Base-by-base conservation (phyloP, 2,329 filamentous ascomycete species). In the Cadophora luteo-olivacea region DNA sequence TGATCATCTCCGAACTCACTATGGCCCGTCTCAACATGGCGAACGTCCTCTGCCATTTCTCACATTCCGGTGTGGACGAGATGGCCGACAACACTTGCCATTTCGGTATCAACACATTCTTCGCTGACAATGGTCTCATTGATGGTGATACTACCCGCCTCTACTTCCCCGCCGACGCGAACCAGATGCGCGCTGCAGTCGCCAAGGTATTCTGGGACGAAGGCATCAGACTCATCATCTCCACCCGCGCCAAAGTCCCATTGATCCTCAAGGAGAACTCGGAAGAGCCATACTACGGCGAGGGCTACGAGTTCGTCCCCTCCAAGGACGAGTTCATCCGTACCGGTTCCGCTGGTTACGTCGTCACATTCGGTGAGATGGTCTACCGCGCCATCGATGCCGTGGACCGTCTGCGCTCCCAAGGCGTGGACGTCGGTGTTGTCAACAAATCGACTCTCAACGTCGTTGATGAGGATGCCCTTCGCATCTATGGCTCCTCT, bases 31-130 rank as follows among this genome's bases (percentile, higher is more conserved):
- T 81, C 69, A 81, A 81, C 72, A 70, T 72, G 63, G 79, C 78
- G 55, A 78, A 75, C 61, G 79, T 81, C 16, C 72, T 81, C 4
- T 80, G 77, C 0, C 79, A 81, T 69, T 80, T 81, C 69, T 80
- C 79, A 0, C 79, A 81, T 72, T 79, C 77, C 9, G 79, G 79
- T 41, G 78, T 81, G 1, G 79, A 81, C 51, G 79, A 81, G 69
- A 81, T 81, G 74, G 79, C 79, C 16, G 79, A 81, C 66, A 81
- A 81, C 69, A 81, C 79, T 1, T 81, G 79, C 73, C 79, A 81
- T 71, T 81, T 81, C 66, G 79, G 79, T 5, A 70, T 81, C 68
- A 80, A 81, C 74, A 77, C 79, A 49, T 80, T 80, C 75, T 81
- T 81, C 66, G 79, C 79, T 4, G 79, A 81, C 38, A 81, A 81